Evolutionary conservation across 176 grass and related monocot species (phyloP), one percentile per base, ranked within the genome.

Genomic region (Phragmites australis): DNA sequence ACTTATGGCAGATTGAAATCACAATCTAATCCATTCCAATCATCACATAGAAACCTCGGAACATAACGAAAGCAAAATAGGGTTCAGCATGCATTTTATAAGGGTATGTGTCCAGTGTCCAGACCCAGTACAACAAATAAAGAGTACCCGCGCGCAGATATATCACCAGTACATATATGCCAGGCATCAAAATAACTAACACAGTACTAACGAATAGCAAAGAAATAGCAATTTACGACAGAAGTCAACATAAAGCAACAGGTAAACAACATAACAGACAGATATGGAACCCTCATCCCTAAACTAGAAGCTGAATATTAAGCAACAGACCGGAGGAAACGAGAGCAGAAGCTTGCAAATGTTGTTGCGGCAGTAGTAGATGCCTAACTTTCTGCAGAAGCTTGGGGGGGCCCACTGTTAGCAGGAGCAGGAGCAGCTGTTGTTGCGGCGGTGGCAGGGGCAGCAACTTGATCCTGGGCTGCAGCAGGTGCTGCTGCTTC

Each of bases 331-430:
- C 58, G 1, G 42, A 72, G 12, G 46, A 84, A 64, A 65, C 67
- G 59, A 70, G 25, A 77, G 31, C 12, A 50, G n/a, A 72, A 53
- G 64, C 66, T 87, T 72, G n/a, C 16, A 56, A 71, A 81, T 58
- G 60, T 14, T 43, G 17, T 18, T 6, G 48, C 73, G 78, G 22
- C 41, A 85, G 52, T 41, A 10, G 22, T 1, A 53, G 61, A 23
- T n/a, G 63, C 68, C 86, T 66, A 88, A 80, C 82, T 91, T 50
- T 78, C 75, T 0, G 91, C 74, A 5, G 87, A 53, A 11, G 78
- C 34, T 84, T 90, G 85, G 17, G 61, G 26, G 0, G 53, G 65
- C 0, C 87, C 82, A 27, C 78, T 88, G 67, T 74, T 87, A 2
- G 66, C 76, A 83, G 87, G 50, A 60, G 61, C 87, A 31, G 87